A percentile compares a stretch with the other conserved stretches of the same genome.
Evolutionary conservation across 225 moss, liverwort and hornwort genomes (phyloP).

Genomic region (Polytrichum formosum): DNA sequence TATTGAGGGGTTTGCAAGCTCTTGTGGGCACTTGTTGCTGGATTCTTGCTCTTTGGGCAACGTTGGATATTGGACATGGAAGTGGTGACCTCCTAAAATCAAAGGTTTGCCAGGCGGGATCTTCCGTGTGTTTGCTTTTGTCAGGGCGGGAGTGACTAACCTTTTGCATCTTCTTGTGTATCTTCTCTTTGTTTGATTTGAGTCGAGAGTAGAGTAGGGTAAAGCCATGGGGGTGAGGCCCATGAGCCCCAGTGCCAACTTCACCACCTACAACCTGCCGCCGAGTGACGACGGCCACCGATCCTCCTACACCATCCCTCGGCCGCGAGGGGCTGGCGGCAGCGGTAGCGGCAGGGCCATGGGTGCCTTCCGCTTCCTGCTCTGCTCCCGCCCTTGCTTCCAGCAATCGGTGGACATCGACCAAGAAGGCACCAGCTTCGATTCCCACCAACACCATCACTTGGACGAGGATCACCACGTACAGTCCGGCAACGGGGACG

Average conservation of each 20-base stretch:
- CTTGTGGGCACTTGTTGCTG: too few relatives aligned
- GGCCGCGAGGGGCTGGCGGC: conserved; percentile 19
- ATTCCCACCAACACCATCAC: background rate
- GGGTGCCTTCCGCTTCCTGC: conserved; percentile 56
- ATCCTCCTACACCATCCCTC: conserved; percentile 22
- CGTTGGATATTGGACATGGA: too few relatives aligned
- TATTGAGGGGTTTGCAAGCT: too few relatives aligned
- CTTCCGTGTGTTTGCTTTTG: too few relatives aligned
- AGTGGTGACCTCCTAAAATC: too few relatives aligned
- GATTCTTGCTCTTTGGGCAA: too few relatives aligned
- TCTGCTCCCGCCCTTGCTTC: conserved; percentile 56
- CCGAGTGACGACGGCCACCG: conserved; percentile 14
- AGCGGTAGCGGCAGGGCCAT: conserved; percentile 17
- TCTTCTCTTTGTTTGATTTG: background rate
- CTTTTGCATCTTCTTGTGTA: background rate
- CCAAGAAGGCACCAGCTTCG: conserved; percentile 23
- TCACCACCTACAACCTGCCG: conserved; percentile 47
- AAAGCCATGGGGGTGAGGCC: conserved; percentile 42
- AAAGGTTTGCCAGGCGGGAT: too few relatives aligned
- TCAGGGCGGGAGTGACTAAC: too few relatives aligned
- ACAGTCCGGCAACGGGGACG: conserved; percentile 8
- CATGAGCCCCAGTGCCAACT: conserved; percentile 53
- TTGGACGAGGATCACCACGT: conserved; percentile 9
- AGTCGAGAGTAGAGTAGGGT: too few relatives aligned
- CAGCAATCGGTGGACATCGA: conserved; percentile 46